These are phyloP conservation scores for Globisporangium heterothallicum DNA, from an alignment of 352 stramenopile species.

Conservation along the genomic window DNA sequence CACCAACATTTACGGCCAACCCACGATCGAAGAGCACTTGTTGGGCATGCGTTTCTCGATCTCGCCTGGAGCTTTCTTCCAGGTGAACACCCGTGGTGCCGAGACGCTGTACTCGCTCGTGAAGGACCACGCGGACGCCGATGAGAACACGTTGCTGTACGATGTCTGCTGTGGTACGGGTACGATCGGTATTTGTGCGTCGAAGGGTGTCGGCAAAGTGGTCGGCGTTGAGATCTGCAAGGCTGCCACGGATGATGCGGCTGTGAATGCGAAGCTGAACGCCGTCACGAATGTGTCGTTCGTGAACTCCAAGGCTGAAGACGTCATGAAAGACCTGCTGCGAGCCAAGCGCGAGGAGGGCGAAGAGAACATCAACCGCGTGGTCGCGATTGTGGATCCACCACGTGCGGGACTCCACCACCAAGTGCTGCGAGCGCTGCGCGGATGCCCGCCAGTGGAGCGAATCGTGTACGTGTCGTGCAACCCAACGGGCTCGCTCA, in stretches of 20 bases:
- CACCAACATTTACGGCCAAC: constrained; percentile 57
- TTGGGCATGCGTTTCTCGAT: constrained; percentile 88
- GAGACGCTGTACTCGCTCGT: constrained; percentile 96
- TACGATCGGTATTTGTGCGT: constrained; percentile 95
- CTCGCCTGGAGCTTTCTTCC: constrained; percentile 92
- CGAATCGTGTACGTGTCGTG: constrained; percentile 98
- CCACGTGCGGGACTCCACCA: constrained; percentile 94
- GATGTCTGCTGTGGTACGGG: constrained; percentile 99
- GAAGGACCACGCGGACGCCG: constrained; percentile 75
- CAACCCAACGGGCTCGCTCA: constrained; percentile 95
- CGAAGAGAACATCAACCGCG: constrained; percentile 53
- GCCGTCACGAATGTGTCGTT: constrained; percentile 85
- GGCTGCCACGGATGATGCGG: constrained; percentile 87
- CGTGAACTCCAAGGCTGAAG: constrained; percentile 89
- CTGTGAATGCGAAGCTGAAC: constrained; percentile 83
- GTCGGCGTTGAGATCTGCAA: constrained; percentile 89
- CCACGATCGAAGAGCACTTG: constrained; percentile 79
- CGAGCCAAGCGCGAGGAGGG: constrained; percentile 47
- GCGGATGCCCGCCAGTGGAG: constrained; percentile 74
- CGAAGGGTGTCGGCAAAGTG: constrained; percentile 71
- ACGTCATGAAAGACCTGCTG: constrained; percentile 85
- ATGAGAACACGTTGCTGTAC: constrained; percentile 88
- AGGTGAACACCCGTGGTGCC: constrained; percentile 94
- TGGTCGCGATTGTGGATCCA: constrained; percentile 97
- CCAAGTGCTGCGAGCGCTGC: constrained; percentile 84